Evolutionary conservation across 805 yeast species (phyloP), one percentile per base, ranked within the genome.

Genomic region (Candida methanosorbosa): DNA sequence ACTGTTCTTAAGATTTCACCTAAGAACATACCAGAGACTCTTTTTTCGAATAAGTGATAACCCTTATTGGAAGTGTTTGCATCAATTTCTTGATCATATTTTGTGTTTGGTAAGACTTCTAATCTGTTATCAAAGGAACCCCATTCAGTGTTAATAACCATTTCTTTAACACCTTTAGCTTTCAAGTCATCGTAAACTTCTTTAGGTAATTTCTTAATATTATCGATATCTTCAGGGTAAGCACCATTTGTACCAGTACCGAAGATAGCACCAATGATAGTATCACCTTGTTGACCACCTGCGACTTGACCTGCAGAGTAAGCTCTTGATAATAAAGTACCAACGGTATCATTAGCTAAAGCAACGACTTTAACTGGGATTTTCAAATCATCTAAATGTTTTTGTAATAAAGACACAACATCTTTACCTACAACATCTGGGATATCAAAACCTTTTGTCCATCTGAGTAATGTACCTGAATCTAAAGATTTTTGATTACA

Each of bases 221-320:
- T 72, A 28, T 73, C 78, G 34, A 87, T 56, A 37, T 74, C 69
- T 59, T 90, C 98, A 54, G 75, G 68, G 60, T 92, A 90, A 13
- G 96, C 95, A 41, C 97, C 97, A 58, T 90, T 90, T 20, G 97
- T 90, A 54, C 98, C 98, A 2, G 98, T 92, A 45, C 98, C 98
- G 51, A 88, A 85, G 43, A 90, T 90, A 41, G 88, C 78, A 32
- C 98, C 97, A 44, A 88, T 67, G 8, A 82, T 71, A 9, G 97
- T 84, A 38, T 76, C 78, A 32, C 92, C 76, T 39, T 75, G 77
- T 33, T 79, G 71, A 40, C 78, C 70, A 16, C 69, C 57, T 26
- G 76, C 68, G 32, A 64, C 55, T 13, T 61, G 63, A 34, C 71
- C 64, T 24, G 84, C 75, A 4, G 84, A 66, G 61, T 90, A 90